Evolutionary conservation across 148 eudicot genomes (phyloP), one percentile per base, ranked within the genome.

Genomic region (Vaccinium darrowii): DNA sequence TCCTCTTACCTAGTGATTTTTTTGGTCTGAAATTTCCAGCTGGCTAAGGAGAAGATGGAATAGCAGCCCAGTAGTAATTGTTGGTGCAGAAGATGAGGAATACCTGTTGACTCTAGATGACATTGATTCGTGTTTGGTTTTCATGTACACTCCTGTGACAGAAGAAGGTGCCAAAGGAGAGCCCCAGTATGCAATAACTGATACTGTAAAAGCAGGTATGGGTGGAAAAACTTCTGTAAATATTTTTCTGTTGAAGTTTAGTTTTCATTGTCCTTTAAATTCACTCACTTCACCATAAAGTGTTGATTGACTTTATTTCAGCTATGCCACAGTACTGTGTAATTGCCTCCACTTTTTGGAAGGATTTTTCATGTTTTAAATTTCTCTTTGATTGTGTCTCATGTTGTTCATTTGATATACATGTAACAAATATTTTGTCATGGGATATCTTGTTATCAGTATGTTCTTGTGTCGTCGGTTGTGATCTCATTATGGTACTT

Each of bases 21-120:
- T 36, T 63, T 49, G 54, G 71, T 74, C 80, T 57, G 76, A 47
- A 63, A 88, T 83, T 67, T 89, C 82, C 90, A 97, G 99, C 86
- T 97, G 99, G 99, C 88, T 97, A 81, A 92, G 99, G 89, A 93
- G 94, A 91, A 92, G 84, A 91, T 97, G 99, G 99, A 97, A 95
- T 87, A 91, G 99, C 91, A 97, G 94, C 85, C 98, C 99, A 75
- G 92, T 91, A 84, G 98, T 95, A 47, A 91, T 97, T 87, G 82
- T 87, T 86, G 98, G 98, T 80, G 99, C 98, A 76, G 99, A 97
- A 91, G 93, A 94, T 69, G 98, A 93, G 90, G 95, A 95, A 84
- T 95, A 97, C 88, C 89, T 72, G 86, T 84, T 97, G 90, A 91
- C 87, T 77, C 77, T 95, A 39, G 98, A 95, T 79, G 99, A 97